Evolutionary conservation across 2,329 filamentous ascomycete genomes (phyloP), one percentile per base, ranked within the genome.

Genomic region (Alternaria arborescens): DNA sequence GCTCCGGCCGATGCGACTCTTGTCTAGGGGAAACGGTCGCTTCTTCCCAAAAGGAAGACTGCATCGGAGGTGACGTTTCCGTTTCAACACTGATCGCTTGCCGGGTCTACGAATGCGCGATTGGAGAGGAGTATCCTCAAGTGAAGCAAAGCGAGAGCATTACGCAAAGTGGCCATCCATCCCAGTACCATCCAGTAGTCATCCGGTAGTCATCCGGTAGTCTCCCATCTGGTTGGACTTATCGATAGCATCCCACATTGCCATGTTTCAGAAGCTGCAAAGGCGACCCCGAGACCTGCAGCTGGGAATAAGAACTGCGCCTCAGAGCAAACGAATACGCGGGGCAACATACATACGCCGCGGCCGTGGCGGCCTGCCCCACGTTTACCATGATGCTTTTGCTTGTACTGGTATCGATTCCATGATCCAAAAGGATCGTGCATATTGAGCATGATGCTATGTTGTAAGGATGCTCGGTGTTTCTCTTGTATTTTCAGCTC

Each of bases 221-320:
- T 40, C 36, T 40, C 66, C 70, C 66, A 70, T 70, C 66, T 47
- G 62, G 58, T 57, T 55, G 62, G 67, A 68, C 63, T 61, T 76
- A 76, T 76, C 71, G 70, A 77, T 77, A 74, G 69, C 67, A 61
- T 58, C 60, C 69, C 71, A 66, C 67, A 64, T 62, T 62, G 55
- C 66, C 56, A 55, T 72, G 75, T 77, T 77, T 77, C 72, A 72
- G 68, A 69, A 63, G 61, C 60, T 73, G 70, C 74, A 72, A 53
- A 63, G 65, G 59, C 57, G 66, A 64, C 62, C 52, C 71, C 71
- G 64, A 69, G 34, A 58, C 65, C 68, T 70, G 64, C 62, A 51
- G 52, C 52, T 52, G 60, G 65, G 46, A 62, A 58, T 62, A 58
- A 41, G 50, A 54, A 62, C 73, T 75, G 74, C 72, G 75, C 74